phyloP scores from a whole-genome alignment of 2,329 filamentous ascomycete species.

The Venturia nashicola region DNA sequence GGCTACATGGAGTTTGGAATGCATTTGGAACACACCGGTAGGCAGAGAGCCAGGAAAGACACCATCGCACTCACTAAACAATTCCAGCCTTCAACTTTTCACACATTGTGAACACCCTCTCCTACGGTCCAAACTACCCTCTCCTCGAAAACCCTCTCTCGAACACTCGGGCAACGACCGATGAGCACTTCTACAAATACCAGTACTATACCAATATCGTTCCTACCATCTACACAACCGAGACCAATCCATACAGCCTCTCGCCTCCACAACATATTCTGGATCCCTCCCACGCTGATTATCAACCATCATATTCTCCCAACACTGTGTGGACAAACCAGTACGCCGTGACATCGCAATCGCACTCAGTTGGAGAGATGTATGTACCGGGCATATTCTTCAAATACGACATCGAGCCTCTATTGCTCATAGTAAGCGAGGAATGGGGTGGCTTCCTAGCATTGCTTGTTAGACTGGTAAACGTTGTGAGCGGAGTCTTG shows the following conservation, averaged over 20 bases:
- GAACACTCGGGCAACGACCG: slow-evolving; percentile 68
- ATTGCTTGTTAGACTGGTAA: slow-evolving; percentile 72
- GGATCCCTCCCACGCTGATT: slow-evolving; percentile 23
- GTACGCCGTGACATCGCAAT: slow-evolving; percentile 92
- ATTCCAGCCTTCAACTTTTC: slow-evolving; percentile 84
- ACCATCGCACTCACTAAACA: neutral
- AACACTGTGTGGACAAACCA: slow-evolving; percentile 84
- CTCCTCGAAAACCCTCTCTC: slow-evolving; percentile 89
- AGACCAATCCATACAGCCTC: slow-evolving; percentile 35
- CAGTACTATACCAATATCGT: slow-evolving; percentile 97
- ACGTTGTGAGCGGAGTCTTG: slow-evolving; percentile 79
- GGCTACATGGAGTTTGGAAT: slow-evolving; percentile 74
- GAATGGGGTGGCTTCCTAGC: slow-evolving; percentile 61
- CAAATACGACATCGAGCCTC: slow-evolving; percentile 98
- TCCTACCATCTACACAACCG: slow-evolving; percentile 72
- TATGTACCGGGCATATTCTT: slow-evolving; percentile 84
- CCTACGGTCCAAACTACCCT: slow-evolving; percentile 94
- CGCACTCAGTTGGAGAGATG: slow-evolving; percentile 53
- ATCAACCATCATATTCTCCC: slow-evolving; percentile 23
- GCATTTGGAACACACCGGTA: slow-evolving; percentile 74
- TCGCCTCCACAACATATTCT: slow-evolving; percentile 25
- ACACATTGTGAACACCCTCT: slow-evolving; percentile 90
- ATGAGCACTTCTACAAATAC: slow-evolving; percentile 79
- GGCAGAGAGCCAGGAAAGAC: slow-evolving; percentile 19
- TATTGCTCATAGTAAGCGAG: slow-evolving; percentile 76